Evolutionary conservation across 202 grass and related monocot species (phyloP), one percentile per base, ranked within the genome.

Genomic region (Panicum hallii): DNA sequence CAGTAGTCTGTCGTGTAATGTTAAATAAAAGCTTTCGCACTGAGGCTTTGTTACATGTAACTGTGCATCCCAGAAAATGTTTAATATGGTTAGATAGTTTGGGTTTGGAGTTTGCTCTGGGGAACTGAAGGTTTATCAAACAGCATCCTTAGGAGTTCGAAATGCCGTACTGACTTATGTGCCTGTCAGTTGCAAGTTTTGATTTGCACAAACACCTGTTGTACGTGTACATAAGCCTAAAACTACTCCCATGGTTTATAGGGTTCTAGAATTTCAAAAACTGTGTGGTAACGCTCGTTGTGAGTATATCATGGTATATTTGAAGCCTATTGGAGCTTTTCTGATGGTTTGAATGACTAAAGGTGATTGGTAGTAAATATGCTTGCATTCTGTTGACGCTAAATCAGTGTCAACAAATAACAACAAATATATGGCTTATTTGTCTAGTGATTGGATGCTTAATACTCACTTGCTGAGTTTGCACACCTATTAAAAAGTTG

Each of bases 121-220:
- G 47, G n/a, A 68, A 78, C 41, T 50, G 74, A 61, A 79, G 20
- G 26, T 9, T 38, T 38, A 58, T 72, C 45, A 41, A 55, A 19
- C 53, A 40, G 46, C 22, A 64, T 1, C 3, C 30, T 71, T 26
- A 20, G 2, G 4, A 53, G 40, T 32, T 20, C 36, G 30, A 5
- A 74, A 54, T 53, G 48, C 8, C 16, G 63, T 56, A 83, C 36
- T 11, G 72, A 40, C 6, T 72, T 63, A 0, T 26, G 40, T 71
- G 34, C 48, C 26, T 78, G 56, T 10, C 13, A 55, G 47, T 43
- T 40, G 11, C 32, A 88, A 47, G 14, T 46, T 83, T 32, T 6
- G 54, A 10, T 34, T 23, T 40, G 42, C 34, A 34, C 7, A 15
- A 44, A 28, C 13, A 54, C 8, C 9, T 54, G 1, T 46, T 86